Evolutionary conservation across 2,329 filamentous ascomycete species (phyloP), one percentile per base, ranked within the genome.

Genomic region (Beauveria sp.): DNA sequence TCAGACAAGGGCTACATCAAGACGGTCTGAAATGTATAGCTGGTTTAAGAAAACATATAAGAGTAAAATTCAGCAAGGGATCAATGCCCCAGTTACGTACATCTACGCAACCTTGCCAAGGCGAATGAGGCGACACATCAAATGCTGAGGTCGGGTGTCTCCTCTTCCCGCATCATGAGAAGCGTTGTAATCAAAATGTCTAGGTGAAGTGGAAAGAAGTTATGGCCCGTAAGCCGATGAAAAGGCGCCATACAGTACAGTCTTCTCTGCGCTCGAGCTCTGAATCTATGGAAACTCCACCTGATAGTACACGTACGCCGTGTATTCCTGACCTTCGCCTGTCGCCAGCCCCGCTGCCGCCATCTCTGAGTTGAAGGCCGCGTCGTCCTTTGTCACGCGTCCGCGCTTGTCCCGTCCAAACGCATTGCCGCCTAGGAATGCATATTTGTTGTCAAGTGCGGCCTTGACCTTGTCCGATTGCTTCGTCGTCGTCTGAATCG

Each of bases 281-380:
- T 59, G 12, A 7, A 26, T 53, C 22, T 55, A 79, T 37, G 80
- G 80, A 61, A 97, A 86, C 71, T 94, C 90, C 72, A 97, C 90
- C 72, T 96, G 91, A 76, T 97, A 99, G 79, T 92, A 97, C 71
- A 97, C 94, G 76, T 96, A 99, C 46, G 94, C 89, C 63, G 91
- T 94, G 78, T 97, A 99, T 73, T 97, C 92, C 67, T 84, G 81
- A 59, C 87, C 87, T 62, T 92, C 90, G 20, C 84, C 85, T 47
- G 84, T 83, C 26, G 80, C 81, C 55, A 88, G 73, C 28, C 85
- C 89, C 4, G 87, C 88, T 3, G 89, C 87, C 46, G 91, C 90
- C 83, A 97, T 90, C 67, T 97, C 93, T 43, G 86, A 88, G 47
- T 89, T 86, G 70, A 90, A 76, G 30, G 85, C 80, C 16, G 87